Evolutionary conservation across 345 rosid species (phyloP), one percentile per base, ranked within the genome.

Genomic region (Linum lewisii): DNA sequence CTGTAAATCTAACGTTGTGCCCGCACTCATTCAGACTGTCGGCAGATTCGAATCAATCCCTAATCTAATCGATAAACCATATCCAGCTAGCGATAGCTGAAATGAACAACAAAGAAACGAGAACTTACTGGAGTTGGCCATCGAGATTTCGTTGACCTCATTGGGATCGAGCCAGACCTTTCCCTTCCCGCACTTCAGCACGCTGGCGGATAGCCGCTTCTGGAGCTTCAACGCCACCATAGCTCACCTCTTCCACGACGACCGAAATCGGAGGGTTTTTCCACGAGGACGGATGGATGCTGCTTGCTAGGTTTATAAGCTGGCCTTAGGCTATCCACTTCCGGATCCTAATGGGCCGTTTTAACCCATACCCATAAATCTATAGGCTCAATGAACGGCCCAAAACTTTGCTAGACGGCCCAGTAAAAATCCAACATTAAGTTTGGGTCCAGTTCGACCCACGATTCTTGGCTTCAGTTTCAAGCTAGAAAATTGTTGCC

Each of bases 151-250:
- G 10, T 32, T 57, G 60, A 29, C 44, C 14, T 57, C 60, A 57
- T 57, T 57, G 20, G 60, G 60, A 32, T 57, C 60, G 21, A 57
- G 60, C 60, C 60, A 57, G 3, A 57, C 45, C 44, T 57, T 57
- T 10, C 44, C 44, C 36, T 57, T 57, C 21, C 60, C 60, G 44
- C 60, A 57, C 21, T 57, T 32, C 42, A 57, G 60, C 37, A 57
- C 60, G 60, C 60, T 57, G 11, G 60, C 19, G 21, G 60, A 45
- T 21, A 57, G 60, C 60, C 60, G 60, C 60, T 57, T 57, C 60
- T 57, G 60, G 60, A 57, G 60, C 44, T 57, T 57, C 60, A 57
- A 57, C 38, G 60, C 29, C 60, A 57, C 60, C 60, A 57, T 57
- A 6, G 23, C 25, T 52, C 56, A 11, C 47, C 15, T 16, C 47